These are phyloP conservation scores for Cephalotrichum gorgonifer DNA, from an alignment of 2,329 filamentous ascomycete genomes.

Conservation along the genomic window DNA sequence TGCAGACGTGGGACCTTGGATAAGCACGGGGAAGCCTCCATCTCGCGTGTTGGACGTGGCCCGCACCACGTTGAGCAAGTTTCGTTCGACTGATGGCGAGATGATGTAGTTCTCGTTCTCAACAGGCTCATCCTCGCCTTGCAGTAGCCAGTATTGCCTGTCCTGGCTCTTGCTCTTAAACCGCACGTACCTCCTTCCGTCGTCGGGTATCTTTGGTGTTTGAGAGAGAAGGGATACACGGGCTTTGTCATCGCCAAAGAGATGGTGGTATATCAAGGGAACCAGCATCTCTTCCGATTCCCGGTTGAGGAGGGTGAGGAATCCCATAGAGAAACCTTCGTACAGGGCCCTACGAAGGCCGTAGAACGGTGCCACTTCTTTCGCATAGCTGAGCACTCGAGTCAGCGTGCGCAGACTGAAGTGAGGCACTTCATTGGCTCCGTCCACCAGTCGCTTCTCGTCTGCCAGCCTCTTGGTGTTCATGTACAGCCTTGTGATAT, in stretches of 20 bases:
- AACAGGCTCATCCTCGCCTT: constrained; percentile 55
- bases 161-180: constrained; percentile 57
- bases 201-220: constrained; percentile 64
- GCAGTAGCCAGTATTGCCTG: constrained; percentile 81
- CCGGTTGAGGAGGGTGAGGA: constrained; percentile 76
- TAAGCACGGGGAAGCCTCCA: constrained; percentile 67
- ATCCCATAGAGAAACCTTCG: constrained; percentile 97
- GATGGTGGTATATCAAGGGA: constrained; percentile 69
- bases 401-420: constrained; percentile 94
- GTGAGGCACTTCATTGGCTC: constrained; percentile 89
- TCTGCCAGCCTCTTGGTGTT: constrained; percentile 74
- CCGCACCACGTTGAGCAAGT: constrained; percentile 86
- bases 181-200: constrained; percentile 68
- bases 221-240: constrained; percentile 58
- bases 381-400: constrained; percentile 78
- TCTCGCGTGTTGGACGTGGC: constrained; percentile 75
- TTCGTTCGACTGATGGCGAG: constrained; percentile 88
- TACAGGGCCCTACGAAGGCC: constrained; percentile 77
- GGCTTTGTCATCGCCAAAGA: constrained; percentile 56
- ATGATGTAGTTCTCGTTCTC: constrained; percentile 89
- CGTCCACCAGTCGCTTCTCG: constrained; percentile 80
- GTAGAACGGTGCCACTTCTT: constrained; percentile 74
- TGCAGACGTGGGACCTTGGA: constrained; percentile 93
- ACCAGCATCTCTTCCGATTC: constrained; percentile 71
- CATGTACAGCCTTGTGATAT: constrained; percentile 80